Evolutionary conservation across 805 yeast genomes (phyloP), one percentile per base, ranked within the genome.

Genomic region (Maudiozyma bulderi): DNA sequence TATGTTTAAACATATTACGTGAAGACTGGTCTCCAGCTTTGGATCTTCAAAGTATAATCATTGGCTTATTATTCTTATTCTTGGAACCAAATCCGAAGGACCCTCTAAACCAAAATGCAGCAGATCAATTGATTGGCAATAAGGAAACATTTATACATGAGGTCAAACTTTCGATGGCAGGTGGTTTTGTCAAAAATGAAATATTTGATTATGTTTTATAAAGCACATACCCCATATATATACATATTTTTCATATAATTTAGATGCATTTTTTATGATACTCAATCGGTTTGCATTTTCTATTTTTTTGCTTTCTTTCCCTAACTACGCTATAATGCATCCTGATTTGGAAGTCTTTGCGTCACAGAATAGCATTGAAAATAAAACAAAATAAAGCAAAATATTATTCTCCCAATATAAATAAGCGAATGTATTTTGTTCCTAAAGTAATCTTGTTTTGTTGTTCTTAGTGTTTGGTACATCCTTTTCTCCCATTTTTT

Each of bases 11-110:
- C 62, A 90, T 91, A 35, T 72, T 91, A 51, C 73, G 98, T 56
- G 96, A 90, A 64, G 98, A 91, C 64, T 91, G 99, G 99, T 81
- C 89, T 31, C 98, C 99, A 0, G 95, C 89, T 0, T 72, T 91
- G 55, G 86, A 84, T 50, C 69, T 91, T 60, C 87, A 85, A 61
- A 75, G 90, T 5, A 81, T 91, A 8, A 73, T 90, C 49, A 82
- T 90, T 39, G 98, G 99, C 0, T 73, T 91, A 47, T 78, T 89
- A 58, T 89, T 84, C 61, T 73, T 91, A 52, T 89, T 91, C 57
- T 69, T 87, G 47, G 97, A 91, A 56, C 96, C 97, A 7, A 91
- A 88, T 62, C 84, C 95, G 1, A 82, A 81, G 52, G 98, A 91
- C 64, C 98, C 98, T 3, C 74, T 91, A 57, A 93, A 93, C 65